Percentiles rank a stretch among this genome's conserved stretches.
These are phyloP conservation scores for Candolleomyces eurysporus DNA, from an alignment of 768 basidiomycete species.

Conservation along the genomic window DNA sequence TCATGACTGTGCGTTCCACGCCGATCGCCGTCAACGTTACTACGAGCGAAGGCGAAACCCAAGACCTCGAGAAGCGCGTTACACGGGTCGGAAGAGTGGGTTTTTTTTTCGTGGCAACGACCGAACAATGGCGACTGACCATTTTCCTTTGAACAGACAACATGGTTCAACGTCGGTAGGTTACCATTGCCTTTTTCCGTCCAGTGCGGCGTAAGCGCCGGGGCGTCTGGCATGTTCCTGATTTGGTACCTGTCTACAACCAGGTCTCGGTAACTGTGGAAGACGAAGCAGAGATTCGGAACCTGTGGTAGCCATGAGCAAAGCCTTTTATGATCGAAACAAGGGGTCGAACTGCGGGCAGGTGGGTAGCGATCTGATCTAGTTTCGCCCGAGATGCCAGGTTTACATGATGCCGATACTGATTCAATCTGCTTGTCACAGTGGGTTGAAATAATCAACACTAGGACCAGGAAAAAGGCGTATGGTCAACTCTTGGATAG, in stretches of 20 bases:
- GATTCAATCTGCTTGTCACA: constrained; percentile 19
- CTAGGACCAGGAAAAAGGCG: constrained; percentile 46
- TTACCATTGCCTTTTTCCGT: constrained; percentile 5
- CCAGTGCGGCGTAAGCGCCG: not conserved
- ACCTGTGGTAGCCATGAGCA: constrained; percentile 61
- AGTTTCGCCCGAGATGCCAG: constrained; percentile 8
- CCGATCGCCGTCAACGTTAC: constrained; percentile 40
- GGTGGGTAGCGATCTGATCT: constrained; percentile 32
- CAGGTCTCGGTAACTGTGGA: constrained; percentile 65
- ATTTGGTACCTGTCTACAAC: constrained; percentile 2
- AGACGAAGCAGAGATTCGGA: constrained; percentile 44
- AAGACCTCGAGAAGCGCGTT: constrained; percentile 46
- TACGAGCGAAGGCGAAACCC: constrained; percentile 12
- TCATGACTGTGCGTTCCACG: constrained; percentile 38
- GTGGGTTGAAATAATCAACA: constrained; percentile 63
- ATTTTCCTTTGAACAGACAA: constrained; percentile 45
- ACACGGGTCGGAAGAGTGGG: constrained; percentile 58
- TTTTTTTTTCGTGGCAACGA: constrained; percentile 3
- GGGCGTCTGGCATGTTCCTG: not conserved
- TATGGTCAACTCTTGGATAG: constrained; percentile 55
- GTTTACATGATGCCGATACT: constrained; percentile 7
- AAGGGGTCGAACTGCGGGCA: constrained; percentile 57
- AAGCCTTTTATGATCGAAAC: constrained; percentile 48
- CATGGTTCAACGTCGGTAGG: constrained; percentile 59
- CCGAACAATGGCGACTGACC: constrained; percentile 1